Base-by-base conservation (phyloP, 2,329 filamentous ascomycete genomes). In the Hymenoscyphus fructigenus region DNA sequence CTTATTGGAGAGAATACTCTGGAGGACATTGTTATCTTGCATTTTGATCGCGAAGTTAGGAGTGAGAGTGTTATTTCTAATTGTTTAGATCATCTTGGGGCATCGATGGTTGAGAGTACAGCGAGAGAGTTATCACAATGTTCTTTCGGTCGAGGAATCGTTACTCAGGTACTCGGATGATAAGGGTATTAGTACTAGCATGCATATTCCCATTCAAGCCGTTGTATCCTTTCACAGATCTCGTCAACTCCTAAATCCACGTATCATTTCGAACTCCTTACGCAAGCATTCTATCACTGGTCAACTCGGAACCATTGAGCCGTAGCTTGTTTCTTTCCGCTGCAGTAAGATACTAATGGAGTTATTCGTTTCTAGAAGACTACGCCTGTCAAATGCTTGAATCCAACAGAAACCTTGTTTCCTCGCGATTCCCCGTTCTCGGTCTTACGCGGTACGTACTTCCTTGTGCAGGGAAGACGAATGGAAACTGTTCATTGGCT, bases 1-100 rank as follows among this genome's bases (percentile, higher is more conserved):
- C 61, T 89, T n/a, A 74, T 89, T 12, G 86, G 87, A 0, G 84
- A 88, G 75, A 86, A 85, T 71, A 67, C 69, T 1, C 72, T 78
- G 9, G 79, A 83, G 36, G 79, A 81, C 65, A 73, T 89, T 57
- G 83, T 84, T 0, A 75, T 89, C 63, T 76, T 84, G 65, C 74
- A 80, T 62, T 88, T 89, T 68, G 68, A 73, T 67, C 59, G 36
- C 57, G 61, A 32, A 20, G 38, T 28, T 59, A 32, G n/a, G 44
- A 50, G n/a, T 23, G n/a, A 50, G 1, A 23, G 9, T 50, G 44
- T 20, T 20, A 9, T 50, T 23, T 50, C 44, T 26, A 23, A 20
- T 50, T 32, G 29, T 9, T 4, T 9, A 32, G 29, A 32, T 32
- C 9, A 32, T 32, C 5, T 26, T 50, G 44, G 6, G 20, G 10